A percentile compares a stretch with the other conserved stretches of the same genome.
Evolutionary conservation across 2,329 filamentous ascomycete species (phyloP).

Genomic region (Diplodia scrobiculata): DNA sequence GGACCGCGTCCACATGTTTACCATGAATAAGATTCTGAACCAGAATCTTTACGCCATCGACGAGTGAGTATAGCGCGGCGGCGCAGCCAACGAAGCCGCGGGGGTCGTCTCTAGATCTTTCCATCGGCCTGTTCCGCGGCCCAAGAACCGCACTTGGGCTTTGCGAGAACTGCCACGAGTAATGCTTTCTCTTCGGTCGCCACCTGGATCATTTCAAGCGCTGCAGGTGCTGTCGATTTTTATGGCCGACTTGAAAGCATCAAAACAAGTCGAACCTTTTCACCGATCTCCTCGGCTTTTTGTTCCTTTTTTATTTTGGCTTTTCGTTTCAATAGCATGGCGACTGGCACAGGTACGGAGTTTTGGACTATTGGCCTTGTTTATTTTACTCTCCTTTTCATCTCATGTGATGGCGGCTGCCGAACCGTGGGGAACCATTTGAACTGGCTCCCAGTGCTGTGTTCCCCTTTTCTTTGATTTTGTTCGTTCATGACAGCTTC

Average conservation of each 20-base stretch:
- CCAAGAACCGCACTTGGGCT: background rate
- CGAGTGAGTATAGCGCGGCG: conserved; percentile 53
- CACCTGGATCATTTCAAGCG: background rate
- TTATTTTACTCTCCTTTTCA: conserved; percentile 1
- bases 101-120: background rate
- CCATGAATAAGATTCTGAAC: conserved; percentile 95
- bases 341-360: conserved; percentile 26
- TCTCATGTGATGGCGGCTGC: background rate
- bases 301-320: background rate
- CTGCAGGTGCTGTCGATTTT: background rate
- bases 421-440: background rate
- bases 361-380: conserved; percentile 5
- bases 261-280: background rate
- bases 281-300: background rate
- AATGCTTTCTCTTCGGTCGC: background rate
- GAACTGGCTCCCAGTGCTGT: background rate
- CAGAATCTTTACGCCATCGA: conserved; percentile 85
- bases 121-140: background rate
- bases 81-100: background rate
- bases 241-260: background rate
- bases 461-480: background rate
- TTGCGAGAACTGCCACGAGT: background rate
- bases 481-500: background rate
- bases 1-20: conserved; percentile 94
- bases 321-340: conserved; percentile 22